Percentiles rank a stretch among this genome's conserved stretches.
Conservation (phyloP, 441 rosid genomes). For the Mallotus japonicus region DNA sequence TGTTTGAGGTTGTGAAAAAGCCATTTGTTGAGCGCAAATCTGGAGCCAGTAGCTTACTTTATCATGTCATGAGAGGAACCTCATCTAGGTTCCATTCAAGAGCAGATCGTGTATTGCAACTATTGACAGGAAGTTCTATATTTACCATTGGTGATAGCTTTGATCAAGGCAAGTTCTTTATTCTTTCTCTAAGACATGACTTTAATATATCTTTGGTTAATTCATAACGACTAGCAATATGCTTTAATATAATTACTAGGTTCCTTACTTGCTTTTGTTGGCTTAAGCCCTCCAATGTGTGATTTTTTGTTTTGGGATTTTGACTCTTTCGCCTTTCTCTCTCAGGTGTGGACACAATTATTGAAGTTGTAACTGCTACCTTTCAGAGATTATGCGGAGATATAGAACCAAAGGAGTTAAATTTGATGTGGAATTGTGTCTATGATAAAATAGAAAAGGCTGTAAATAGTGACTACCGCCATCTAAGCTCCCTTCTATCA, state of each 20-base stretch:
- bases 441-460: conserved; percentile 45
- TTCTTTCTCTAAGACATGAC: conserved; percentile 5
- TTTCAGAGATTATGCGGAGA: conserved; percentile 66
- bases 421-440: conserved; percentile 59
- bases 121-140: conserved; percentile 51
- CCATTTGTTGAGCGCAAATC: conserved; percentile 47
- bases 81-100: conserved; percentile 66
- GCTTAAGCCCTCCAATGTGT: too few species aligned
- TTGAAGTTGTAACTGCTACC: conserved; percentile 59
- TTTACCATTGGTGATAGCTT: conserved; percentile 51
- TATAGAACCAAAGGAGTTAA: conserved; percentile 53
- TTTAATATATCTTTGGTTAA: too few species aligned
- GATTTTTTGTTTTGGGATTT: too few species aligned
- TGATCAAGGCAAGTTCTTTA: conserved; percentile 54
- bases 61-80: conserved; percentile 66
- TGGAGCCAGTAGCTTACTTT: conserved; percentile 69
- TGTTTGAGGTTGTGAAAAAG: conserved; percentile 62
- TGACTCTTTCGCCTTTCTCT: background rate
- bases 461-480: conserved; percentile 34
- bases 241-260: too few species aligned
- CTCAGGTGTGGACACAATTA: conserved; percentile 57
- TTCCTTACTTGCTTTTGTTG: too few species aligned
- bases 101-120: conserved; percentile 52
- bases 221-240: too few species aligned
- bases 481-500: conserved; percentile 53